Conservation (phyloP, 108 stramenopile species). For the Chaetoceros tenuissimus region DNA sequence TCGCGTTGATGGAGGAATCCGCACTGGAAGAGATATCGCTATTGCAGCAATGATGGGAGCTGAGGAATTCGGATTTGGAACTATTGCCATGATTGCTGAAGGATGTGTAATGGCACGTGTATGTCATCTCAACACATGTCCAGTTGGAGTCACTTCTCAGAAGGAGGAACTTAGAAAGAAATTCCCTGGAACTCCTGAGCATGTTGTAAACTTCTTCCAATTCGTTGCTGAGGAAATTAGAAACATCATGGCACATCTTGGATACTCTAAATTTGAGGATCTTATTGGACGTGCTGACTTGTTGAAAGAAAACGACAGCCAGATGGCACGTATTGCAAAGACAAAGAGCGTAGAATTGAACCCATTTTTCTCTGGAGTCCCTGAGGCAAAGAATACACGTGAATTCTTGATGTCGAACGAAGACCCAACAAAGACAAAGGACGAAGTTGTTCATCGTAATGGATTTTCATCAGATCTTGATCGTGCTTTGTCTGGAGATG, state of each 20-base stretch:
- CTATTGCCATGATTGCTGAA: constrained; percentile 92
- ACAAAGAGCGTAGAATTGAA: constrained; percentile 54
- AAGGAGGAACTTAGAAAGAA: constrained; percentile 93
- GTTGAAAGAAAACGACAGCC: constrained; percentile 55
- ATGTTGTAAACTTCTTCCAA: constrained; percentile 94
- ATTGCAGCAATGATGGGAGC: constrained; percentile 88
- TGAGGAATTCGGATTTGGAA: constrained; percentile 91
- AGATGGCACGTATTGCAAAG: constrained; percentile 62
- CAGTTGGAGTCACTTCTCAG: constrained; percentile 92
- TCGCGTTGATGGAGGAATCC: constrained; percentile 88
- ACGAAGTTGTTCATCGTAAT: constrained; percentile 70
- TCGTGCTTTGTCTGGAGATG: constrained; percentile 55
- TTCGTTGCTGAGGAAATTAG: constrained; percentile 92
- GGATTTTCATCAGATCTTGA: constrained; percentile 78
- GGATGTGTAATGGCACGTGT: constrained; percentile 95
- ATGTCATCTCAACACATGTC: constrained; percentile 95
- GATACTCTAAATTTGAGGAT: constrained; percentile 88
- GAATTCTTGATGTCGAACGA: constrained; percentile 66
- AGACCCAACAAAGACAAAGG: constrained; percentile 53
- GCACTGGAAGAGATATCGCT: constrained; percentile 86
- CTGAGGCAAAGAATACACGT: constrained; percentile 47
- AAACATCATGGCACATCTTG: constrained; percentile 77
- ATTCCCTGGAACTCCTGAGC: constrained; percentile 94
- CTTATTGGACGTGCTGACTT: constrained; percentile 90
- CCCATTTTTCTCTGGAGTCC: constrained; percentile 69